A percentile compares a stretch with the other conserved stretches of the same genome.
These are phyloP conservation scores for Paxillus ammoniavirescens DNA, from an alignment of 768 basidiomycete genomes.

Conservation along the genomic window DNA sequence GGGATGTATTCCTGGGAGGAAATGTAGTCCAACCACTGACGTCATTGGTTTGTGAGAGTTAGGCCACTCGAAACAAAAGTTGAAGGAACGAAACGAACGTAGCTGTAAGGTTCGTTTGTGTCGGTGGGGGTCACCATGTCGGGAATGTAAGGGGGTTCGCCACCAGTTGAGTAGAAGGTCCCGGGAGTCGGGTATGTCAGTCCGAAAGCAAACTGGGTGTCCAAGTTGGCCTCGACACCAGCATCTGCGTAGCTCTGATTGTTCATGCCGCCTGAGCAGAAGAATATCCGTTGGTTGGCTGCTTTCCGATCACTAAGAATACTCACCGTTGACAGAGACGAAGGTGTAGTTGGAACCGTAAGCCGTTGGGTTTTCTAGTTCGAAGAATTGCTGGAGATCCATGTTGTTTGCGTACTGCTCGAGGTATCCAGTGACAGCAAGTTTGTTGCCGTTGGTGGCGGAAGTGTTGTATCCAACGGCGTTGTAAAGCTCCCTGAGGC, in stretches of 20 bases:
- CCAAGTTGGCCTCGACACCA: constrained; percentile 65
- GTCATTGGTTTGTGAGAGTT: constrained; percentile 4
- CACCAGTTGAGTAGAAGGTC: constrained; percentile 62
- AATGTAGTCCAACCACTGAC: constrained; percentile 64
- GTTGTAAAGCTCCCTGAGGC: constrained; percentile 57
- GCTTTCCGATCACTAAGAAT: neutral
- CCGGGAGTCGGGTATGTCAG: constrained; percentile 58
- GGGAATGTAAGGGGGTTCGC: constrained; percentile 56
- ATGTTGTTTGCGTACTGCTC: constrained; percentile 51
- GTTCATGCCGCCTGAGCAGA: constrained; percentile 53
- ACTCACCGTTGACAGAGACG: constrained; percentile 52
- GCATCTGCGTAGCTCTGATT: constrained; percentile 52
- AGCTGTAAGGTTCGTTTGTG: constrained; percentile 49
- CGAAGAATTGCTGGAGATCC: constrained; percentile 54
- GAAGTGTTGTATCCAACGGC: constrained; percentile 44
- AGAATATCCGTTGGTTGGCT: constrained; percentile 6
- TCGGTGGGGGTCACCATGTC: constrained; percentile 39
- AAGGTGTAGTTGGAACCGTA: constrained; percentile 50
- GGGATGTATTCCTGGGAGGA: constrained; percentile 45
- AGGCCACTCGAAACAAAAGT: neutral
- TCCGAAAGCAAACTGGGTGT: constrained; percentile 67
- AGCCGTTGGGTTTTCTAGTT: constrained; percentile 47
- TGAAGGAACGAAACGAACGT: constrained; percentile 29
- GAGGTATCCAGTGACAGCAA: constrained; percentile 56
- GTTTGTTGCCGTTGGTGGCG: constrained; percentile 42